These are phyloP conservation scores for Rutidosis leptorrhynchoides DNA, from an alignment of 129 eudicot species.

Conservation along the genomic window DNA sequence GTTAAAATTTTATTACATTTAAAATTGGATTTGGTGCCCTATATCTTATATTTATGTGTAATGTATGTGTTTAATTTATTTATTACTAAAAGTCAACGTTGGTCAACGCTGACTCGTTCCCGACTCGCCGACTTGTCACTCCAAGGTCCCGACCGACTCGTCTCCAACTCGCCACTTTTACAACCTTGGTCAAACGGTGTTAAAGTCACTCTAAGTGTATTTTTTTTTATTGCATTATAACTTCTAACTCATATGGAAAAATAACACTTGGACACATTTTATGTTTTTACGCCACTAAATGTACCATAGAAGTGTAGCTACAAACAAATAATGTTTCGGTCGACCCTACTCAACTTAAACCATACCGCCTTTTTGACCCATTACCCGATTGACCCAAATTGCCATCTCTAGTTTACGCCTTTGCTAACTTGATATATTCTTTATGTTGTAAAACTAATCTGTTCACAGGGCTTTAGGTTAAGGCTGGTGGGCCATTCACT, in stretches of 20 bases:
- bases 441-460: constrained; percentile 41
- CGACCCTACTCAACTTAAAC: background rate
- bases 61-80: no score
- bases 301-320: background rate
- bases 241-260: background rate
- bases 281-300: background rate
- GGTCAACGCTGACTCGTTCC: no score
- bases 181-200: background rate
- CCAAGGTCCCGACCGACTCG: no score
- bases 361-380: background rate
- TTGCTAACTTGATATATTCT: background rate
- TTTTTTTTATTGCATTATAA: constrained; percentile 2
- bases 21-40: no score
- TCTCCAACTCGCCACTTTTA: no score
- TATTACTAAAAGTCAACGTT: no score
- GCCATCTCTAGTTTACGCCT: background rate
- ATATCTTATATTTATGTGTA: no score
- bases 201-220: background rate
- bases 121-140: no score
- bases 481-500: constrained; percentile 98
- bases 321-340: background rate
- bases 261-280: background rate
- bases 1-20: no score
- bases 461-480: constrained; percentile 93
- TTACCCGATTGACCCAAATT: background rate